phyloP scores from a whole-genome alignment of 768 basidiomycete species.

The Paxillus ammoniavirescens region DNA sequence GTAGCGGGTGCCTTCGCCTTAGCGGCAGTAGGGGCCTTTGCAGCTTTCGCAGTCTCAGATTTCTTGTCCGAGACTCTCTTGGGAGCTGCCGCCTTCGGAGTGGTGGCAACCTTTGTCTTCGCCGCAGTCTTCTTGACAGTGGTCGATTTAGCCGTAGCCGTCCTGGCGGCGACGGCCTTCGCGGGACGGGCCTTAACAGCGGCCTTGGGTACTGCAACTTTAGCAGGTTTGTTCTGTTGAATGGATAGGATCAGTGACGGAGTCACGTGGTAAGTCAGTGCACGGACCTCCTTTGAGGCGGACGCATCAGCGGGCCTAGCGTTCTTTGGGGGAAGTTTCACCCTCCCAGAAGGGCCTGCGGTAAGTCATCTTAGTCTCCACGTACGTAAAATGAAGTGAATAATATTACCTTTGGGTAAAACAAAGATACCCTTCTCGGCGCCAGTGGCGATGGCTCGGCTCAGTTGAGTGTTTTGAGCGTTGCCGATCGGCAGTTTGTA shows the following conservation, averaged over 20 bases:
- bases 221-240: slow-evolving; percentile 31
- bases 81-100: slow-evolving; percentile 35
- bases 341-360: slow-evolving; percentile 48
- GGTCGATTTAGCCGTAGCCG: slow-evolving; percentile 22
- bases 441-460: slow-evolving; percentile 78
- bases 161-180: slow-evolving; percentile 28
- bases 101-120: slow-evolving; percentile 36
- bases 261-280: slow-evolving; percentile 21
- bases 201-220: slow-evolving; percentile 27
- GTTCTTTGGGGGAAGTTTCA: slow-evolving; percentile 69
- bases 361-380: slow-evolving; percentile 3
- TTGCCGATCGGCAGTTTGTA: slow-evolving; percentile 82
- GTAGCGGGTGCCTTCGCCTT: slow-evolving; percentile 12
- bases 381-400: background rate
- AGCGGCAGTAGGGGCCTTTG: slow-evolving; percentile 8
- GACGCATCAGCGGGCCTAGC: slow-evolving; percentile 43
- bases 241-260: slow-evolving; percentile 9
- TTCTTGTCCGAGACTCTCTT: slow-evolving; percentile 40
- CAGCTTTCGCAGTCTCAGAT: slow-evolving; percentile 34
- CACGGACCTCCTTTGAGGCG: slow-evolving; percentile 60
- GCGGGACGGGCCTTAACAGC: slow-evolving; percentile 21
- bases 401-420: slow-evolving; percentile 76
- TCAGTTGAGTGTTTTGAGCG: slow-evolving; percentile 75
- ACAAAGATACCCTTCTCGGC: slow-evolving; percentile 80
- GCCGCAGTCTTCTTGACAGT: slow-evolving; percentile 25